Evolutionary conservation across 129 eudicot genomes (phyloP).

Genomic region (Flaveria linearis): DNA sequence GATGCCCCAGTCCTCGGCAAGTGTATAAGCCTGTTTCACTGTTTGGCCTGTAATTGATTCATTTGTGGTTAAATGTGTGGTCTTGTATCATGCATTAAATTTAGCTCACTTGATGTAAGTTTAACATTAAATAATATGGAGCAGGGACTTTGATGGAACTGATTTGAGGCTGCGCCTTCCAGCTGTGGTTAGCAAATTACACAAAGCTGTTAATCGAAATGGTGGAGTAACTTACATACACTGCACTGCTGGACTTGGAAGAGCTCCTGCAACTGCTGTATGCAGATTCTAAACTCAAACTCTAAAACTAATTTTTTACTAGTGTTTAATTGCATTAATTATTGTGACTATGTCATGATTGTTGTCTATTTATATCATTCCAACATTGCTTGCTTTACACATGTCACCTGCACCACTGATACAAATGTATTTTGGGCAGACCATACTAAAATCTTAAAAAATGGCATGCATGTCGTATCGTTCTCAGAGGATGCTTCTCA

Average conservation of each 20-base stretch:
- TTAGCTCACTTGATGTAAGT: constrained; percentile 7
- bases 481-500: neutral
- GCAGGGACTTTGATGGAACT: constrained; percentile 91
- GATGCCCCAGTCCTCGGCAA: too few species aligned
- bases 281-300: constrained; percentile 21
- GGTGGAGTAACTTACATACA: constrained; percentile 93
- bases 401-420: constrained; percentile 12
- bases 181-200: constrained; percentile 83
- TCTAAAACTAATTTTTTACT: neutral
- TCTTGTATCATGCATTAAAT: constrained; percentile 11
- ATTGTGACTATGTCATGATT: neutral
- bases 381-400: neutral
- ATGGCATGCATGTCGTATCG: neutral
- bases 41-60: neutral
- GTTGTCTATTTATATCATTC: neutral
- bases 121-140: constrained; percentile 27
- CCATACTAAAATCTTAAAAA: neutral
- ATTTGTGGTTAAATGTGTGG: neutral
- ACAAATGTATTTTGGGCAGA: constrained; percentile 1
- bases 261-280: constrained; percentile 99
- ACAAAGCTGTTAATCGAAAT: constrained; percentile 72
- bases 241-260: constrained; percentile 97
- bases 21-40: neutral
- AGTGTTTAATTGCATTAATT: neutral
- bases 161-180: constrained; percentile 94